Evolutionary conservation across 2,329 filamentous ascomycete genomes (phyloP).

Genomic region (Didymella glomerata): DNA sequence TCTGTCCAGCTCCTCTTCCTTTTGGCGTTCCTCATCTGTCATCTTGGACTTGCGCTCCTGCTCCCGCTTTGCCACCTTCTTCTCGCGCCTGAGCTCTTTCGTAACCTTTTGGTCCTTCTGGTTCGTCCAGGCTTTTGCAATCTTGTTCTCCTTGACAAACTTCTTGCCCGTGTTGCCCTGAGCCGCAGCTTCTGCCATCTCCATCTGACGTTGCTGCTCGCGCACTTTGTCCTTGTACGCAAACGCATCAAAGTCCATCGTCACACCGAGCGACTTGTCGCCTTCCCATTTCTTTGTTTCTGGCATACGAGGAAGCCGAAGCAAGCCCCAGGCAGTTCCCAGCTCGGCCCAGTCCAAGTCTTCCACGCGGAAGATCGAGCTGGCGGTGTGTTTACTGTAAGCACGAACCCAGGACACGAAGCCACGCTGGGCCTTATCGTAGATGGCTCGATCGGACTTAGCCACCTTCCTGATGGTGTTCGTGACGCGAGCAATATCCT

Average conservation of each 20-base stretch:
- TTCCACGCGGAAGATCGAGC: constrained; percentile 83
- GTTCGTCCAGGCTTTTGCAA: constrained; percentile 47
- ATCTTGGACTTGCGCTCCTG: constrained; percentile 38
- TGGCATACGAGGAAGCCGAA: constrained; percentile 92
- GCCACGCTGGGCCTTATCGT: constrained; percentile 88
- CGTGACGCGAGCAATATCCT: constrained; percentile 67
- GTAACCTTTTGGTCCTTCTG: constrained; percentile 47
- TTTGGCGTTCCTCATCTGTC: constrained; percentile 42
- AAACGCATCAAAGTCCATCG: constrained; percentile 52
- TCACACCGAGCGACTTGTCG: constrained; percentile 54
- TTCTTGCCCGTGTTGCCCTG: constrained; percentile 35
- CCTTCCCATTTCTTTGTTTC: constrained; percentile 66
- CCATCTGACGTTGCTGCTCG: constrained; percentile 54
- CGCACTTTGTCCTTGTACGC: constrained; percentile 57
- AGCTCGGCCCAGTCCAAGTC: constrained; percentile 88
- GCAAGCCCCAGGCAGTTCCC: constrained; percentile 82
- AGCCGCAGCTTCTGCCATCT: constrained; percentile 39
- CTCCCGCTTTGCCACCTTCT: constrained; percentile 46
- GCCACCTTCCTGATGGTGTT: constrained; percentile 69
- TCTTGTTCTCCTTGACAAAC: constrained; percentile 37
- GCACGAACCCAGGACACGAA: constrained; percentile 94
- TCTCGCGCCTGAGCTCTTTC: constrained; percentile 46
- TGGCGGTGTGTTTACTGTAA: constrained; percentile 89
- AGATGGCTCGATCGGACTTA: constrained; percentile 69
- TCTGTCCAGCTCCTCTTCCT: constrained; percentile 45